A percentile compares a stretch with the other conserved stretches of the same genome.
Evolutionary conservation across 371 early-diverging fungal genomes (phyloP).

Genomic region (Thermomucor indicae-seudaticae): DNA sequence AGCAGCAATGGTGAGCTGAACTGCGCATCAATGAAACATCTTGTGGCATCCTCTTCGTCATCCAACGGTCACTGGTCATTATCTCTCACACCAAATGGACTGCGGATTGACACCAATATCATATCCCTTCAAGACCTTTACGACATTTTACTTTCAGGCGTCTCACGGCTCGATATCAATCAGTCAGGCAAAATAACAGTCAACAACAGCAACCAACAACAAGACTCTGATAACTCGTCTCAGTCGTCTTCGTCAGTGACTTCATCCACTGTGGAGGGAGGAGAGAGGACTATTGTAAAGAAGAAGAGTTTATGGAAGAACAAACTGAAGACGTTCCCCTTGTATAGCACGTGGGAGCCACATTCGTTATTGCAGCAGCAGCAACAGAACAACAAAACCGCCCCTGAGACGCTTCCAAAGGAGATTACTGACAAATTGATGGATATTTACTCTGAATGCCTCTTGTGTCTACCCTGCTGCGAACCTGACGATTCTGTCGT

Average conservation of each 20-base stretch:
- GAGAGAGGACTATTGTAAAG: slow-evolving; percentile 7
- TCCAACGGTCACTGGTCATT: slow-evolving; percentile 25
- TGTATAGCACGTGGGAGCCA: slow-evolving; percentile 46
- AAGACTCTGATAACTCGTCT: slow-evolving; percentile 3
- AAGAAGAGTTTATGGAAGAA: slow-evolving; percentile 21
- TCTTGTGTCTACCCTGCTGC: slow-evolving; percentile 17
- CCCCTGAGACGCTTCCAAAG: slow-evolving; percentile 1
- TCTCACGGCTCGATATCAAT: slow-evolving; percentile 9
- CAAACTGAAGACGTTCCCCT: slow-evolving; percentile 29
- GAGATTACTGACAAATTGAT: slow-evolving; percentile 11
- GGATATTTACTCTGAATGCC: slow-evolving; percentile 20
- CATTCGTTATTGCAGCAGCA: background rate
- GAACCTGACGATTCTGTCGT: slow-evolving; percentile 12
- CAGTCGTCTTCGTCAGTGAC: background rate
- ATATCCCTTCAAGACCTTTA: slow-evolving; percentile 36
- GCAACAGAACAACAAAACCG: background rate
- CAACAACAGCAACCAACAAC: background rate
- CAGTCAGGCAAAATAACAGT: background rate
- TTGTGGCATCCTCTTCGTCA: background rate
- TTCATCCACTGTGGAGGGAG: background rate
- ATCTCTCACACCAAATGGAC: slow-evolving; percentile 34
- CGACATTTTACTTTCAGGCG: slow-evolving; percentile 30
- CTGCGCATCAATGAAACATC: background rate
- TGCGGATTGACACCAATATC: slow-evolving; percentile 43
- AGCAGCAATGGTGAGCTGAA: background rate